Percentiles rank a stretch among this genome's conserved stretches.
These are phyloP conservation scores for Apiotrichum gracile DNA, from an alignment of 1,284 basidiomycete species.

Conservation along the genomic window DNA sequence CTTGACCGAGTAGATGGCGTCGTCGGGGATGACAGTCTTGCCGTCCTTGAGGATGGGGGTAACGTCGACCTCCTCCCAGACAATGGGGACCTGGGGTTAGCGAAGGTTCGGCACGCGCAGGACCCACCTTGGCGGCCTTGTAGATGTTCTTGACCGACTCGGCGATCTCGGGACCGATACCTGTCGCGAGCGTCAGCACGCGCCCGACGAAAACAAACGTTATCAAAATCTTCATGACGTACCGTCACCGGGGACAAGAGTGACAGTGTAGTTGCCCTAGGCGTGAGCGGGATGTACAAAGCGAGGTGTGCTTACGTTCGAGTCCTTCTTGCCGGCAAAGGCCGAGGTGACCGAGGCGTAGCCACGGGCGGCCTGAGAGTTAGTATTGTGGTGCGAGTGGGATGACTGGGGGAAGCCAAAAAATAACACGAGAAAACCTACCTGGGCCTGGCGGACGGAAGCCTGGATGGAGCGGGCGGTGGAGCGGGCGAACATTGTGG, in stretches of 20 bases:
- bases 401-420: too few species aligned
- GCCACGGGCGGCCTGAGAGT: conserved; percentile 30
- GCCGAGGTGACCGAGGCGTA: conserved; percentile 58
- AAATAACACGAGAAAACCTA: conserved; percentile 10
- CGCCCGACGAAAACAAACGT: not conserved
- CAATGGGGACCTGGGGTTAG: conserved; percentile 72
- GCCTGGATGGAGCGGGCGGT: conserved; percentile 21
- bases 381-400: not conserved
- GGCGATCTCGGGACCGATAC: conserved; percentile 98
- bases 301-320: conserved; percentile 61
- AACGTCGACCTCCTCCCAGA: conserved; percentile 99
- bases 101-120: too few species aligned
- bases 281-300: not conserved
- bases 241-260: conserved; percentile 38
- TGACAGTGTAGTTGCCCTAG: conserved; percentile 80
- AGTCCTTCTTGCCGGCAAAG: conserved; percentile 79
- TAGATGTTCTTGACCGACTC: conserved; percentile 95
- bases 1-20: conserved; percentile 85
- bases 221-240: conserved; percentile 7
- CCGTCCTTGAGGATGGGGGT: conserved; percentile 89
- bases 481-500: conserved; percentile 30
- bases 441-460: conserved; percentile 34
- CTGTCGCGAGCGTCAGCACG: conserved; percentile 47
- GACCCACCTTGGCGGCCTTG: conserved; percentile 66
- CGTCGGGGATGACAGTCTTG: conserved; percentile 93